A percentile compares a stretch with the other conserved stretches of the same genome.
Evolutionary conservation across 2,329 filamentous ascomycete species (phyloP).

Genomic region (Clonostachys sp.): DNA sequence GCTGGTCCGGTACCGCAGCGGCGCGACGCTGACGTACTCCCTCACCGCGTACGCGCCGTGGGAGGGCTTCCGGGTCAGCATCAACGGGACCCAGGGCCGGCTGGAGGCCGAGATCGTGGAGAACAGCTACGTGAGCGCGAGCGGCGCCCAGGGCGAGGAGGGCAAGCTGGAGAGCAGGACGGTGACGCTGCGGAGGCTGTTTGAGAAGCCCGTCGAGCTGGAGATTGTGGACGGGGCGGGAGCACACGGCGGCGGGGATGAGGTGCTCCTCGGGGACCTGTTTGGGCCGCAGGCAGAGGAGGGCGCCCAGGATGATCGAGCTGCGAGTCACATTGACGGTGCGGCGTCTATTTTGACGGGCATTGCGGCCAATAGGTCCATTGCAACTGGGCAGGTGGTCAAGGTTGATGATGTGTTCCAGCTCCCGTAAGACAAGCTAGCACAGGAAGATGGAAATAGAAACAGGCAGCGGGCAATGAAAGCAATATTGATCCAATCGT

Average conservation of each 20-base stretch:
- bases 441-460: not conserved
- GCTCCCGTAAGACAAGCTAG: not conserved
- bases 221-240: constrained; percentile 46
- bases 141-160: constrained; percentile 50
- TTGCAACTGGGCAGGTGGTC: constrained; percentile 51
- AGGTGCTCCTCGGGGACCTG: constrained; percentile 49
- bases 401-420: constrained; percentile 47
- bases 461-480: not conserved
- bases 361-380: constrained; percentile 53
- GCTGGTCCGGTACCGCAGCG: constrained; percentile 50
- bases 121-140: constrained; percentile 57
- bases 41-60: constrained; percentile 58
- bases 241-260: constrained; percentile 57
- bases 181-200: constrained; percentile 46
- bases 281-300: constrained; percentile 34
- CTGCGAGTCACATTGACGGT: constrained; percentile 54
- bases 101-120: constrained; percentile 60
- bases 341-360: constrained; percentile 55
- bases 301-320: constrained; percentile 41
- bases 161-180: constrained; percentile 44
- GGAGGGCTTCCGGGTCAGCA: constrained; percentile 54
- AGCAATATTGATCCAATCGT: not conserved
- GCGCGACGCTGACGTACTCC: constrained; percentile 54
- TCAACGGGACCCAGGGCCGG: constrained; percentile 54
- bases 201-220: constrained; percentile 51